Evolutionary conservation across 345 rosid genomes (phyloP).

Genomic region (Passiflora organensis): DNA sequence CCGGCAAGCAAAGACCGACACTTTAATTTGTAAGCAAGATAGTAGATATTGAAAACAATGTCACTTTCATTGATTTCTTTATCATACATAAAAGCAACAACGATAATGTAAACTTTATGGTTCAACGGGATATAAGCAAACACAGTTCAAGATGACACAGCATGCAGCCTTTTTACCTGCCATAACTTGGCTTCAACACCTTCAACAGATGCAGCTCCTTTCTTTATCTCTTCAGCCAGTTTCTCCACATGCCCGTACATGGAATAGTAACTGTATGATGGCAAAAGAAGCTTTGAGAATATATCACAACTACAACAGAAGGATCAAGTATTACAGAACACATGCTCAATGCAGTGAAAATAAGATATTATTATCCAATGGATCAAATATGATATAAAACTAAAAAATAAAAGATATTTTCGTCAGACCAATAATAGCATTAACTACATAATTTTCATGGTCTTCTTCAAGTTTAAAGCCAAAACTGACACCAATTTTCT

Average conservation of each 20-base stretch:
- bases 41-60: too few species aligned
- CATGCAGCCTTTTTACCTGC: constrained; percentile 50
- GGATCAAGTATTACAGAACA: background rate
- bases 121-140: constrained; percentile 10
- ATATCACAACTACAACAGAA: background rate
- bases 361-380: too few species aligned
- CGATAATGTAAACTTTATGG: background rate
- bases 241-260: constrained; percentile 95
- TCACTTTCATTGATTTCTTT: too few species aligned
- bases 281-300: constrained; percentile 9
- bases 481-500: too few species aligned
- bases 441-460: too few species aligned
- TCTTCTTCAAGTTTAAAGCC: too few species aligned
- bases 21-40: too few species aligned
- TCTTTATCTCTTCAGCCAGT: constrained; percentile 86
- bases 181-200: constrained; percentile 92
- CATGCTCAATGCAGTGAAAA: too few species aligned
- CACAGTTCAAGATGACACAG: background rate
- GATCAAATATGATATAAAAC: too few species aligned
- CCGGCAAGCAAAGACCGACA: too few species aligned
- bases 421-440: too few species aligned
- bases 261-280: constrained; percentile 69
- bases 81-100: background rate
- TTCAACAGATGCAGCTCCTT: constrained; percentile 89
- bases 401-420: too few species aligned